Conservation (phyloP, 805 yeast genomes). For the Metschnikowia henanensis region DNA sequence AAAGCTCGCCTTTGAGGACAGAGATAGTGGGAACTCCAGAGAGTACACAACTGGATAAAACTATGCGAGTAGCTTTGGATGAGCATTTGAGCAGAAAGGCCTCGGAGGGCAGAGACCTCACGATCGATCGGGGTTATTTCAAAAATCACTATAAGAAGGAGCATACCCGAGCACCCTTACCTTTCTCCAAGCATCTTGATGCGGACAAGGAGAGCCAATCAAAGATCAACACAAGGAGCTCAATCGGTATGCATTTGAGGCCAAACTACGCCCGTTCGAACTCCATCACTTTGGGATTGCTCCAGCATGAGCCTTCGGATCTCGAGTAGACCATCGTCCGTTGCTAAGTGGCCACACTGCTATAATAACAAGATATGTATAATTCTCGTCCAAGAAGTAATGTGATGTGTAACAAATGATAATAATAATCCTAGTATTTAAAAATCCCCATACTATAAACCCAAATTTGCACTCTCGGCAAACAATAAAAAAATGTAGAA, state of each 20-base stretch:
- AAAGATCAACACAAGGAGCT: constrained; percentile 19
- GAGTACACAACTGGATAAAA: constrained; percentile 7
- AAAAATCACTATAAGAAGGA: constrained; percentile 51
- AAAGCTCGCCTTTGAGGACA: constrained; percentile 18
- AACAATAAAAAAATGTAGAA: constrained; percentile 5
- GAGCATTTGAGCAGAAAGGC: constrained; percentile 3
- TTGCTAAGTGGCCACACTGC: no score
- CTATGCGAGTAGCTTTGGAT: constrained; percentile 3
- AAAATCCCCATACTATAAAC: constrained; percentile 10
- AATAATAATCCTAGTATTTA: constrained; percentile 5
- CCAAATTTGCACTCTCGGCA: constrained; percentile 4
- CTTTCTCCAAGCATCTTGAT: constrained; percentile 39
- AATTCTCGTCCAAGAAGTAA: no score
- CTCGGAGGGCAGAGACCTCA: constrained; percentile 13
- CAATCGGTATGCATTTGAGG: constrained; percentile 16
- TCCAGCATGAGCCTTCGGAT: constrained; percentile 27
- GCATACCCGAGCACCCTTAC: constrained; percentile 40
- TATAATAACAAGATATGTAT: no score
- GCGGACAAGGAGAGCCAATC: constrained; percentile 29
- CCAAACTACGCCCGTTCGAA: constrained; percentile 38
- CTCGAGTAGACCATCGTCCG: neutral
- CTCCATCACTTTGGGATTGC: constrained; percentile 40
- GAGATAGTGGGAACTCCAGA: constrained; percentile 13
- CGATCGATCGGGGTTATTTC: constrained; percentile 21
- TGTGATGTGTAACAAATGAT: no score